These are phyloP conservation scores for Microcos paniculata DNA, from an alignment of 345 rosid genomes.

Conservation along the genomic window DNA sequence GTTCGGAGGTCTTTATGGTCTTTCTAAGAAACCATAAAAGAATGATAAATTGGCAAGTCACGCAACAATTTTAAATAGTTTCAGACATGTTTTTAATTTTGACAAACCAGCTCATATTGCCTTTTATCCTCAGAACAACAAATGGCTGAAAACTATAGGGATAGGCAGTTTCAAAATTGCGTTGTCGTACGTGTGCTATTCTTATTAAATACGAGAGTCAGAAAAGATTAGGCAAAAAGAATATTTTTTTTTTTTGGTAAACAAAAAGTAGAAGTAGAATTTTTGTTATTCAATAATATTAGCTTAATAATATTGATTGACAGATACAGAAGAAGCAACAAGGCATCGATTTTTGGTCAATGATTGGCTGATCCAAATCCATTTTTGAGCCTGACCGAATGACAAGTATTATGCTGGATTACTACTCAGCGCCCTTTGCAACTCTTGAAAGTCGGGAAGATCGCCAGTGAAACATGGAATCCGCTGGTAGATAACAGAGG, in stretches of 20 bases:
- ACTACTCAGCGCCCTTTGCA: constrained; percentile 17
- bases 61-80: background rate
- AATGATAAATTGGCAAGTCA: background rate
- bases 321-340: background rate
- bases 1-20: background rate
- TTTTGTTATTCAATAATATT: background rate
- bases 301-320: background rate
- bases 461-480: constrained; percentile 15
- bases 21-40: background rate
- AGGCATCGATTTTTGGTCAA: background rate
- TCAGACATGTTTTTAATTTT: background rate
- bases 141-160: background rate
- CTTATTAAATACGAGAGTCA: too few species aligned
- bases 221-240: background rate
- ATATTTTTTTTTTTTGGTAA: too few species aligned
- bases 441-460: constrained; percentile 34
- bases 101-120: background rate
- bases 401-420: background rate
- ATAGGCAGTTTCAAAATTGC: background rate
- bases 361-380: background rate
- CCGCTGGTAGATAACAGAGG: constrained; percentile 27
- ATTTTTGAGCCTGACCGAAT: background rate
- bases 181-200: too few species aligned
- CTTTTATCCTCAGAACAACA: background rate
- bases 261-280: too few species aligned